Evolutionary conservation across 192 early-diverging fungal species (phyloP).

Genomic region (Entomortierella chlamydospora): DNA sequence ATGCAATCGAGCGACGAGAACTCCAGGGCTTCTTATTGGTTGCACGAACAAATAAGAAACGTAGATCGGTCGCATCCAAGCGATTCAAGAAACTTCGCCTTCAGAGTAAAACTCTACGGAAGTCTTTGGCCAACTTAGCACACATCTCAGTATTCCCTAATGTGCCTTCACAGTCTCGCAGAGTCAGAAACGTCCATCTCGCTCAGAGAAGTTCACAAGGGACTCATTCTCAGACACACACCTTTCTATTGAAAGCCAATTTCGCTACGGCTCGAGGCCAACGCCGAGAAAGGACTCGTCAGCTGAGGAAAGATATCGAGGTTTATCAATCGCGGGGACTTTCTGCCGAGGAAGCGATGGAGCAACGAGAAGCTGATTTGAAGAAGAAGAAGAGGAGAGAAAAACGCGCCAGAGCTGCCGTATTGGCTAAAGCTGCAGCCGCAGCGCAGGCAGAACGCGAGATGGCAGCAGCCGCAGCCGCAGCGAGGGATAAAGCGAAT

Average conservation of each 20-base stretch:
- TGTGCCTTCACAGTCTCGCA: too few species aligned
- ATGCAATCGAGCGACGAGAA: conserved; percentile 29
- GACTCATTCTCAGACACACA: neutral
- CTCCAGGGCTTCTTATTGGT: conserved; percentile 22
- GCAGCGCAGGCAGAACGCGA: conserved; percentile 3
- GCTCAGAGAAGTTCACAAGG: neutral
- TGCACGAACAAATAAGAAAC: conserved; percentile 23
- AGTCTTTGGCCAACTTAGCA: neutral
- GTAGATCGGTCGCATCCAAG: conserved; percentile 6
- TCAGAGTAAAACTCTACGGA: conserved; percentile 10
- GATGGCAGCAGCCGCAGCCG: conserved; percentile 1
- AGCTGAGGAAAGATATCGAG: conserved; percentile 30
- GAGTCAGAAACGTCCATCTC: neutral
- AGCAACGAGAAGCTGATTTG: conserved; percentile 12
- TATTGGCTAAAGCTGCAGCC: neutral
- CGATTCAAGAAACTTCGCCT: conserved; percentile 17
- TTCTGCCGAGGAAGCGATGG: conserved; percentile 22
- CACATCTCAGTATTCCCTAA: neutral
- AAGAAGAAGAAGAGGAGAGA: conserved; percentile 8
- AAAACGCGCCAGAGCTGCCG: neutral
- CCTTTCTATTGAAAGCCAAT: neutral
- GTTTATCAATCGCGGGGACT: conserved; percentile 27
- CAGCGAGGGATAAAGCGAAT: neutral
- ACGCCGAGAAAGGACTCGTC: conserved; percentile 28
- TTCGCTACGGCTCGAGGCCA: neutral